phyloP scores from a whole-genome alignment of 805 yeast genomes.

The Tetrapisispora nanseiensis region DNA sequence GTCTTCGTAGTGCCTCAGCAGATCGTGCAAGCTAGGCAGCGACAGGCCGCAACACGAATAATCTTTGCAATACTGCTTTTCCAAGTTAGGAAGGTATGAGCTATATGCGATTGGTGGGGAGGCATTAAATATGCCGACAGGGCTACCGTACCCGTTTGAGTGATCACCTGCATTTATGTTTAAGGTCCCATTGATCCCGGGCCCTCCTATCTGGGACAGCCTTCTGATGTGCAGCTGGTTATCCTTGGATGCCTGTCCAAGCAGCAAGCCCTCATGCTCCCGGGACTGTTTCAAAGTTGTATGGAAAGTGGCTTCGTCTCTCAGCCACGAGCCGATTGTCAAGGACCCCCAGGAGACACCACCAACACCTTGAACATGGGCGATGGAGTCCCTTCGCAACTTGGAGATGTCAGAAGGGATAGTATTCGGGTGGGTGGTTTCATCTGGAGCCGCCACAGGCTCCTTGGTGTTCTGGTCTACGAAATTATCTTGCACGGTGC shows the following conservation, averaged over 20 bases:
- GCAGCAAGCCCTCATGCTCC: not conserved
- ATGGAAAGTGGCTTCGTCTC: conserved; percentile 77
- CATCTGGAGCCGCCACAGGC: no score
- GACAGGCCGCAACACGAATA: conserved; percentile 92
- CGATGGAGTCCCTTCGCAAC: conserved; percentile 66
- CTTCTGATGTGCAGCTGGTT: conserved; percentile 1
- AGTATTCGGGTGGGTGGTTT: no score
- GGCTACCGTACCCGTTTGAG: not conserved
- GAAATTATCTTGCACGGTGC: no score
- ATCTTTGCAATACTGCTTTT: conserved; percentile 93
- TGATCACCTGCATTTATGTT: not conserved
- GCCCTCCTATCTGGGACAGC: conserved; percentile 1
- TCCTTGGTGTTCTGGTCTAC: no score
- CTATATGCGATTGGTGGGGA: conserved; percentile 35
- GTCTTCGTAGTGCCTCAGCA: conserved; percentile 91
- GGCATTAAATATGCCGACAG: not conserved
- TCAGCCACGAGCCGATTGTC: conserved; percentile 90
- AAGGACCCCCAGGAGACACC: conserved; percentile 97
- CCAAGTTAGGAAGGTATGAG: conserved; percentile 82
- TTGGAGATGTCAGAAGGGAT: conserved; percentile 6
- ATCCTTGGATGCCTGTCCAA: not conserved
- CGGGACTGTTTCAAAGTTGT: conserved; percentile 16
- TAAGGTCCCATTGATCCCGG: not conserved
- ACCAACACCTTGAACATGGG: conserved; percentile 96
- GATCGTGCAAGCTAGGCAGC: conserved; percentile 87